phyloP scores from a whole-genome alignment of 2,329 filamentous ascomycete species.

The Alternaria brassicicola region DNA sequence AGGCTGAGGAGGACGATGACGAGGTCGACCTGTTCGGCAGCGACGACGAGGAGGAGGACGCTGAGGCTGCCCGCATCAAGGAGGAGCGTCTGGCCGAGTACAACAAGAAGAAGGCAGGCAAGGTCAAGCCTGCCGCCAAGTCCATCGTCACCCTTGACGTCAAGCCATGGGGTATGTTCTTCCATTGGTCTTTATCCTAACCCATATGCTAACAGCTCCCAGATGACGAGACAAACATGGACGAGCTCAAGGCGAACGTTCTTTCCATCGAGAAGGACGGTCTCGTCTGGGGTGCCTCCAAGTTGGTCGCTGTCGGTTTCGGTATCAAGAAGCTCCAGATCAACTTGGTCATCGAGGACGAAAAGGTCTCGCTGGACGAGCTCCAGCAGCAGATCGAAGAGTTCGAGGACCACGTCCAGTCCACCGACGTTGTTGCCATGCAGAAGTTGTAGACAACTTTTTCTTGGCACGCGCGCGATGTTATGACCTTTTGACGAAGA shows the following conservation, averaged over 20 bases:
- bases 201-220: conserved; percentile 24
- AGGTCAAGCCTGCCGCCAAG: conserved; percentile 92
- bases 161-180: conserved; percentile 93
- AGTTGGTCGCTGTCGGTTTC: conserved; percentile 89
- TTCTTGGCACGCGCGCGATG: conserved; percentile 8
- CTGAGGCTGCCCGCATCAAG: conserved; percentile 80
- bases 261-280: conserved; percentile 88
- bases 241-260: conserved; percentile 77
- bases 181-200: neutral
- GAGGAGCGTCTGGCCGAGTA: conserved; percentile 93
- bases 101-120: conserved; percentile 94
- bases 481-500: conserved; percentile 23
- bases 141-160: conserved; percentile 94
- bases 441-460: conserved; percentile 48
- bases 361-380: conserved; percentile 87
- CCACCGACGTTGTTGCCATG: conserved; percentile 78
- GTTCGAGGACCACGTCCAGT: conserved; percentile 96
- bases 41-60: conserved; percentile 73
- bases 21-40: conserved; percentile 93
- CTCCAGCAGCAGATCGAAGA: conserved; percentile 85
- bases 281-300: conserved; percentile 92
- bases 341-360: conserved; percentile 96
- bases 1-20: conserved; percentile 65
- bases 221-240: conserved; percentile 95
- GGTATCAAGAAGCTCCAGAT: conserved; percentile 99